Percentiles rank a stretch among this genome's conserved stretches.
Conservation (phyloP, 2,329 filamentous ascomycete species). For the Alternaria sp. region DNA sequence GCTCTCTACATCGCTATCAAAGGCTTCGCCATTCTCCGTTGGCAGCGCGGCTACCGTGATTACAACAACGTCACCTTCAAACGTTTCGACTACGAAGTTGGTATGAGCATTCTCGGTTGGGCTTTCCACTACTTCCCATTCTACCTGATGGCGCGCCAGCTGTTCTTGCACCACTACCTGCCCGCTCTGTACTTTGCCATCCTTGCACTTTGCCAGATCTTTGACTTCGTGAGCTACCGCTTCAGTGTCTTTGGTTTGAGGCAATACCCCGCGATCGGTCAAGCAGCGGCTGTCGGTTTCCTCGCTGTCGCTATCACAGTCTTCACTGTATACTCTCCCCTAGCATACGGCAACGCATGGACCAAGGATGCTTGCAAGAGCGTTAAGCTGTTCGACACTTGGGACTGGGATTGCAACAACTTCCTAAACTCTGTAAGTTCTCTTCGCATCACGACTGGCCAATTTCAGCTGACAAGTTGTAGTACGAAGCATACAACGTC, state of each 20-base stretch:
- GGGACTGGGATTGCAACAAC: constrained; percentile 98
- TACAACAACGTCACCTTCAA: constrained; percentile 85
- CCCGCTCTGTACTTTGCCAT: constrained; percentile 95
- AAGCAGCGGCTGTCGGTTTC: constrained; percentile 74
- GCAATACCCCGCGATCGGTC: constrained; percentile 75
- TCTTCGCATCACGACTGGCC: constrained; percentile 2
- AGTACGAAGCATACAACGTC: constrained; percentile 43
- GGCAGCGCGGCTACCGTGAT: constrained; percentile 92
- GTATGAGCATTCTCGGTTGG: constrained; percentile 89
- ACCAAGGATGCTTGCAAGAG: constrained; percentile 85
- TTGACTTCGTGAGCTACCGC: constrained; percentile 82
- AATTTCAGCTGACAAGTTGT: constrained; percentile 7
- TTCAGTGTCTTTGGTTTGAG: constrained; percentile 71
- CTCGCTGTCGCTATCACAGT: constrained; percentile 74
- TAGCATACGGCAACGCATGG: constrained; percentile 94
- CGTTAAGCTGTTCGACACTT: constrained; percentile 84
- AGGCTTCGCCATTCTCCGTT: constrained; percentile 82
- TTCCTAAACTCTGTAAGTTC: constrained; percentile 84
- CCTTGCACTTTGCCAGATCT: constrained; percentile 84
- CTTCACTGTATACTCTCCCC: constrained; percentile 84
- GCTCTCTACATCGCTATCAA: constrained; percentile 83
- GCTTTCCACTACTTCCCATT: constrained; percentile 99
- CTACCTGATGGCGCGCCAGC: constrained; percentile 95
- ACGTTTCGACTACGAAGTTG: constrained; percentile 97
- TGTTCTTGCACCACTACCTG: constrained; percentile 99